Conservation (phyloP, 2,329 filamentous ascomycete genomes). For the Trichoderma pleuroti region DNA sequence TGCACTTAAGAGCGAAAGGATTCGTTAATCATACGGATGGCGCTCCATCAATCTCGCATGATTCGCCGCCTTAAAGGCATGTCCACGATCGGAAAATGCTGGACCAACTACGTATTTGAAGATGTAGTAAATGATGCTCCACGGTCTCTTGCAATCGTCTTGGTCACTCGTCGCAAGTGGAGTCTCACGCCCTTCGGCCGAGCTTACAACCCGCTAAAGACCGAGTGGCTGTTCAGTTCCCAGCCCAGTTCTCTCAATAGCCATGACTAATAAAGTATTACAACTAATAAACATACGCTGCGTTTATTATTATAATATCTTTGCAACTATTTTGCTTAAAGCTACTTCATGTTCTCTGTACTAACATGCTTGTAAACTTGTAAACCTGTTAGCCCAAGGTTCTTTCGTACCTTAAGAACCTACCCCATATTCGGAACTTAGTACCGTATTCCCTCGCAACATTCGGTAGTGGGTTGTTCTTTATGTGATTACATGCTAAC, state of each 20-base stretch:
- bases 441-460: neutral
- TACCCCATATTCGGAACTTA: neutral
- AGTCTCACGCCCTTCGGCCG: neutral
- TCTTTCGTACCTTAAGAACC: neutral
- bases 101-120: neutral
- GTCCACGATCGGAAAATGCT: neutral
- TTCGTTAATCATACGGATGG: neutral
- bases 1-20: neutral
- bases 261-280: neutral
- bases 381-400: neutral
- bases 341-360: neutral
- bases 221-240: neutral
- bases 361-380: neutral
- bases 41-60: neutral
- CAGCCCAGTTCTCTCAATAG: neutral
- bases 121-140: neutral
- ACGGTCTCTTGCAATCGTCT: neutral
- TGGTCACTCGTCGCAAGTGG: neutral
- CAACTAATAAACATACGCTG: neutral
- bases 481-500: neutral
- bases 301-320: neutral
- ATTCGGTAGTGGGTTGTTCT: neutral
- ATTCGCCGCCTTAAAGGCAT: neutral
- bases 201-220: conserved; percentile 1
- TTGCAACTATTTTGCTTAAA: neutral